Conservation (phyloP, 2,329 filamentous ascomycete species). For the Incumbomyces lentus region DNA sequence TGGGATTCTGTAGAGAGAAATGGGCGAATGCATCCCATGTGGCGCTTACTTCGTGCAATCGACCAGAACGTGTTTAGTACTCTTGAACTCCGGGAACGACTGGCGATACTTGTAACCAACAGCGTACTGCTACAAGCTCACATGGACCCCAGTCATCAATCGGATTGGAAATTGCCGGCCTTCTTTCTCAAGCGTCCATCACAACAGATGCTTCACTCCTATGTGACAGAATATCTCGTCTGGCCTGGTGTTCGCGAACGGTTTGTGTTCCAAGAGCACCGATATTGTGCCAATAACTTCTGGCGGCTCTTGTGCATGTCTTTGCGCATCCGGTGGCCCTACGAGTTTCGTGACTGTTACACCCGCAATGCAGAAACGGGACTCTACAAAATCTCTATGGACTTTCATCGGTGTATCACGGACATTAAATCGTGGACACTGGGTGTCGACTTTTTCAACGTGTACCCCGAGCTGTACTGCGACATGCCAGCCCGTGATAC, state of each 20-base stretch:
- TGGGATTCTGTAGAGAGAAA: constrained; percentile 17
- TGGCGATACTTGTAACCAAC: constrained; percentile 18
- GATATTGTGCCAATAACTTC: constrained; percentile 19
- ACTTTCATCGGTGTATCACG: constrained; percentile 15
- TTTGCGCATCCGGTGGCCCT: constrained; percentile 16
- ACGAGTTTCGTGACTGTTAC: constrained; percentile 20
- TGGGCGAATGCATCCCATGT: constrained; percentile 16
- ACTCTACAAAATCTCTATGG: constrained; percentile 16
- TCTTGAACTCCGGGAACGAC: constrained; percentile 14
- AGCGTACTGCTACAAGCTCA: constrained; percentile 18
- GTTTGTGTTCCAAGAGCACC: constrained; percentile 19
- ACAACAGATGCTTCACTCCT: constrained; percentile 17
- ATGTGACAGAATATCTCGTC: constrained; percentile 19
- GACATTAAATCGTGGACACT: constrained; percentile 20
- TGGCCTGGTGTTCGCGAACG: constrained; percentile 20
- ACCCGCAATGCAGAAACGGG: constrained; percentile 16
- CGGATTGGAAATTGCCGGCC: constrained; percentile 14
- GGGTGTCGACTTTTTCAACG: constrained; percentile 16
- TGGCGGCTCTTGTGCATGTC: constrained; percentile 14
- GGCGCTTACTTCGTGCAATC: constrained; percentile 17
- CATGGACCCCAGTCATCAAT: constrained; percentile 12
- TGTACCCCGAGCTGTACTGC: constrained; percentile 16
- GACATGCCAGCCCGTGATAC: constrained; percentile 18
- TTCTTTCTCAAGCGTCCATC: constrained; percentile 17
- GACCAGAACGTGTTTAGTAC: constrained; percentile 15